These are phyloP conservation scores for Scheffersomyces parashehatae DNA, from an alignment of 1,139 yeast genomes.

Conservation along the genomic window DNA sequence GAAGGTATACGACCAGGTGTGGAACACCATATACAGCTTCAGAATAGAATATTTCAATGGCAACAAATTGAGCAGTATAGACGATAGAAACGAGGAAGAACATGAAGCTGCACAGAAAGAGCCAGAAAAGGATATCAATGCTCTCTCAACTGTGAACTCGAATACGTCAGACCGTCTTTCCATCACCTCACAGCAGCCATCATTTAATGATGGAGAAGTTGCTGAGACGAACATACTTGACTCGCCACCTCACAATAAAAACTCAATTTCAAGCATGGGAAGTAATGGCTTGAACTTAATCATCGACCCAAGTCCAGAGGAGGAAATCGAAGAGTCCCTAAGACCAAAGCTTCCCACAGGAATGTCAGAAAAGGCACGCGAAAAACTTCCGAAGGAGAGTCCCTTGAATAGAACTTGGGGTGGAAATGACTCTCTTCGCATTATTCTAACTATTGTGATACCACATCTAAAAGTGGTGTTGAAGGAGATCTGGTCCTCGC, in stretches of 20 bases:
- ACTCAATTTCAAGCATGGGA: not conserved
- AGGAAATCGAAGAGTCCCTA: slow-evolving; percentile 30
- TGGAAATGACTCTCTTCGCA: slow-evolving; percentile 52
- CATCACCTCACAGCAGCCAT: slow-evolving; percentile 1
- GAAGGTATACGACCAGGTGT: slow-evolving; percentile 32
- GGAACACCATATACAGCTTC: slow-evolving; percentile 33
- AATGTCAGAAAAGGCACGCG: slow-evolving; percentile 58
- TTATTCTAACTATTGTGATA: slow-evolving; percentile 45
- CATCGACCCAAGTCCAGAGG: slow-evolving; percentile 2
- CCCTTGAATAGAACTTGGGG: slow-evolving; percentile 59
- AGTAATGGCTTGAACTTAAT: not conserved
- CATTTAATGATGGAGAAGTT: not conserved
- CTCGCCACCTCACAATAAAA: not conserved
- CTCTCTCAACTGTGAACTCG: slow-evolving; percentile 7
- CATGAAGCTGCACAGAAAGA: slow-evolving; percentile 6
- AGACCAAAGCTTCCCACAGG: slow-evolving; percentile 57
- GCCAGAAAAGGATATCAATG: slow-evolving; percentile 1
- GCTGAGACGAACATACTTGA: not conserved
- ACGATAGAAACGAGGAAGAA: slow-evolving; percentile 12
- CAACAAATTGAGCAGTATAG: slow-evolving; percentile 11
- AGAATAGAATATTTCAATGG: slow-evolving; percentile 29
- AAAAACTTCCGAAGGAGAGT: slow-evolving; percentile 55
- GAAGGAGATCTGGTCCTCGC: slow-evolving; percentile 35
- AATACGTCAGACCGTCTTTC: slow-evolving; percentile 11
- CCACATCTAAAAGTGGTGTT: slow-evolving; percentile 39